A percentile compares a stretch with the other conserved stretches of the same genome.
Conservation (phyloP, 352 stramenopile genomes). For the Phytophthora idaei region DNA sequence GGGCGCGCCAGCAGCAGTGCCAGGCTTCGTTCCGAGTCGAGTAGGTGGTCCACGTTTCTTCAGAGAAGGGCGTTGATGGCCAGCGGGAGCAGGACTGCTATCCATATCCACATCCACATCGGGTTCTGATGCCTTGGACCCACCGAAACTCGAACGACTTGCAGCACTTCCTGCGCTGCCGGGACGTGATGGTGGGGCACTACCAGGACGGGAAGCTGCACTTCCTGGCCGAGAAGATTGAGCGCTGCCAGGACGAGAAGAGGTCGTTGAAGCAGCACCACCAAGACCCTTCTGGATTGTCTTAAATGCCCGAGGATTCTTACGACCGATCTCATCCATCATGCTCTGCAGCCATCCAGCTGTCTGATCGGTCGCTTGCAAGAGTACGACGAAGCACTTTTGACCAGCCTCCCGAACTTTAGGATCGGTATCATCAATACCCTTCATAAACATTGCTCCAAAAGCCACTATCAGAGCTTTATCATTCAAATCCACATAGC, state of each 20-base stretch:
- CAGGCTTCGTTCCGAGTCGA: conserved; percentile 56
- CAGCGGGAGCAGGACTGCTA: conserved; percentile 16
- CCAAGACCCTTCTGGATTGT: conserved; percentile 62
- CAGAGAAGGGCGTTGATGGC: conserved; percentile 19
- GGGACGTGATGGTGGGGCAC: conserved; percentile 39
- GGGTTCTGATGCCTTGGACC: conserved; percentile 7
- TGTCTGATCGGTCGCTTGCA: conserved; percentile 59
- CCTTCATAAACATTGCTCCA: conserved; percentile 59
- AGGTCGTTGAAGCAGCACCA: conserved; percentile 25
- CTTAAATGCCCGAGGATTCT: conserved; percentile 78
- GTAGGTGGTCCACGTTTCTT: conserved; percentile 62
- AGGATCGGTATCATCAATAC: conserved; percentile 80
- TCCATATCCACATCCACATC: conserved; percentile 47
- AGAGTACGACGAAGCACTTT: conserved; percentile 63
- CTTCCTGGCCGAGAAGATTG: conserved; percentile 39
- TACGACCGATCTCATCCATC: conserved; percentile 68
- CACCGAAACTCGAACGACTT: conserved; percentile 33
- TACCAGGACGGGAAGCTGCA: conserved; percentile 29
- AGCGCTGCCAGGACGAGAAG: conserved; percentile 39
- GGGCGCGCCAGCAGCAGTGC: conserved; percentile 16
- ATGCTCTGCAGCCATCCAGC: conserved; percentile 59
- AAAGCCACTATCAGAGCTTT: conserved; percentile 70
- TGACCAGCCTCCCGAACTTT: conserved; percentile 80
- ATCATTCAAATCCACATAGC: conserved; percentile 65
- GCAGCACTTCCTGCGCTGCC: conserved; percentile 34